A percentile compares a stretch with the other conserved stretches of the same genome.
Conservation (phyloP, 345 rosid genomes). For the Citrus sp. region DNA sequence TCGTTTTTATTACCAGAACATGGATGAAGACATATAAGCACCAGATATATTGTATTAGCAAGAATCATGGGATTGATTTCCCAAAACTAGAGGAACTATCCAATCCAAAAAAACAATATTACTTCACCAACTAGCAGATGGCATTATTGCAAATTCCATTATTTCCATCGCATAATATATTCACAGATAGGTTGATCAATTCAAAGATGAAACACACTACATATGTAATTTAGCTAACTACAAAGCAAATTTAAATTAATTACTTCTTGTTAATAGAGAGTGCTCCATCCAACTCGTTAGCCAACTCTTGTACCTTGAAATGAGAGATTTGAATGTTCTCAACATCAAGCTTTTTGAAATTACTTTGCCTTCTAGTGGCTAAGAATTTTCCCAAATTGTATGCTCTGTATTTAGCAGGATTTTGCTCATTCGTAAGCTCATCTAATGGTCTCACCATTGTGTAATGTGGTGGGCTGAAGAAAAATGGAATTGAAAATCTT, state of each 20-base stretch:
- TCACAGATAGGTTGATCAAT: neutral
- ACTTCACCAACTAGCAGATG: neutral
- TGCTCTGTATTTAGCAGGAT: constrained; percentile 30
- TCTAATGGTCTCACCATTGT: constrained; percentile 13
- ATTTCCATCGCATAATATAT: neutral
- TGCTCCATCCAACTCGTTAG: neutral
- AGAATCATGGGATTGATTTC: too few species aligned
- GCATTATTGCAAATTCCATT: neutral
- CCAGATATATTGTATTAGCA: too few species aligned
- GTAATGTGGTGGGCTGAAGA: constrained; percentile 37
- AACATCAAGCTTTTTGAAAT: constrained; percentile 40
- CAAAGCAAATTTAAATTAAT: neutral
- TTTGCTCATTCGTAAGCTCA: constrained; percentile 25
- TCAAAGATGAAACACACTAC: neutral
- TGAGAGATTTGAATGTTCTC: constrained; percentile 43
- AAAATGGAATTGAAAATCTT: constrained; percentile 44
- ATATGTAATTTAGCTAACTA: neutral
- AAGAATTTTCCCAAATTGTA: constrained; percentile 43
- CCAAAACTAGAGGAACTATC: neutral
- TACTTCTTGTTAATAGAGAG: neutral
- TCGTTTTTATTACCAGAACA: too few species aligned
- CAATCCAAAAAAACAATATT: neutral
- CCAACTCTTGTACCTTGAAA: constrained; percentile 18
- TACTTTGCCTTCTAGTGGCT: constrained; percentile 27
- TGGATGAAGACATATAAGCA: too few species aligned